A percentile compares a stretch with the other conserved stretches of the same genome.
These are phyloP conservation scores for Arachis hypogaea DNA, from an alignment of 306 rosid genomes.

Conservation along the genomic window DNA sequence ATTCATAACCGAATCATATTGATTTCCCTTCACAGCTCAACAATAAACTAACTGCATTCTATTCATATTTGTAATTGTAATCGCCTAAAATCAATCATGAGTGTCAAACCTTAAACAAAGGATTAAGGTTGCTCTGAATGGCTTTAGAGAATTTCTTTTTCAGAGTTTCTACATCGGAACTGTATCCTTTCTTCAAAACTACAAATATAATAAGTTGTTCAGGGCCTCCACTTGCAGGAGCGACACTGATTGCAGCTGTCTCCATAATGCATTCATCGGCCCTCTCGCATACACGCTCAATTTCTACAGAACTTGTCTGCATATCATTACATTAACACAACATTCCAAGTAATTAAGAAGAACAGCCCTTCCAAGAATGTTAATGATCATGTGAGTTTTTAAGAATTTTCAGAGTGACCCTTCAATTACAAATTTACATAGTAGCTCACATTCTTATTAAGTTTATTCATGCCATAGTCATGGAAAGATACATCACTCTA, in stretches of 20 bases:
- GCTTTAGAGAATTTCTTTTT: slow-evolving; percentile 65
- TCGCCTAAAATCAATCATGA: background rate
- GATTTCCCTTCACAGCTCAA: slow-evolving; percentile 9
- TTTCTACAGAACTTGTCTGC: slow-evolving; percentile 84
- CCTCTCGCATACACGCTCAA: slow-evolving; percentile 74
- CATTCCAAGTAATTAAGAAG: slow-evolving; percentile 27
- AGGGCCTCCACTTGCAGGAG: slow-evolving; percentile 74
- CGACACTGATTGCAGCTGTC: slow-evolving; percentile 76
- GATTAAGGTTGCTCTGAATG: slow-evolving; percentile 82
- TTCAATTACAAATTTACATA: background rate
- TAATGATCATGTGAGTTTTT: background rate
- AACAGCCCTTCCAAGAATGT: slow-evolving; percentile 17
- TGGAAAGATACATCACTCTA: slow-evolving; percentile 18
- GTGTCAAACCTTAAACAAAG: slow-evolving; percentile 74
- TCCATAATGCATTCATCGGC: slow-evolving; percentile 73
- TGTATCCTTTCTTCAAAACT: slow-evolving; percentile 63
- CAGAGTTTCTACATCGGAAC: slow-evolving; percentile 50
- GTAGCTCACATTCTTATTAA: background rate
- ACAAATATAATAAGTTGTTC: slow-evolving; percentile 73
- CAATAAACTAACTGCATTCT: background rate
- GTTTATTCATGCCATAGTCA: slow-evolving; percentile 17
- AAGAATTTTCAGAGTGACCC: background rate
- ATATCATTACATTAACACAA: slow-evolving; percentile 18
- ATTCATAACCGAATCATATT: slow-evolving; percentile 5
- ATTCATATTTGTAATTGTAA: slow-evolving; percentile 5